Conservation (phyloP, 768 basidiomycete genomes). For the Kwoniella newhampshirensis region DNA sequence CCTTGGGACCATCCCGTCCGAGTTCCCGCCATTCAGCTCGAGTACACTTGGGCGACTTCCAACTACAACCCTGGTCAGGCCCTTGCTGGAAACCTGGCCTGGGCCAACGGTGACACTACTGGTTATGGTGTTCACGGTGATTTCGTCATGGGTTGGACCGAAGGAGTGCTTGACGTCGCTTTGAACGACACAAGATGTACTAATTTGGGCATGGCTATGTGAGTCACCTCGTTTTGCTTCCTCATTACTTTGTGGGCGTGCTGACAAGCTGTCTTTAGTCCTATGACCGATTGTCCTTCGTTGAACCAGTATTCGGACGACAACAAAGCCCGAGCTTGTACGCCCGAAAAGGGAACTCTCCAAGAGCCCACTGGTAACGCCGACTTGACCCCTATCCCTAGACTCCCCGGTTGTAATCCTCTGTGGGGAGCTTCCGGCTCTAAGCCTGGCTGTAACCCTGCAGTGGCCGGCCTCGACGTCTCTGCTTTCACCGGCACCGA, state of each 20-base stretch:
- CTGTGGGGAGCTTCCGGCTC: constrained; percentile 35
- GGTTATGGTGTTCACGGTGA: constrained; percentile 61
- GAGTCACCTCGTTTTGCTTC: background rate
- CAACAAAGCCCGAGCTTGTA: constrained; percentile 24
- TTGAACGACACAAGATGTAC: constrained; percentile 55
- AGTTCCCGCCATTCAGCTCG: constrained; percentile 45
- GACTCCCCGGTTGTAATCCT: constrained; percentile 47
- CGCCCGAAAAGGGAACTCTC: constrained; percentile 34
- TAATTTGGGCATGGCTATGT: constrained; percentile 23
- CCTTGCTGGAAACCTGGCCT: constrained; percentile 39
- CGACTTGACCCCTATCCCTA: constrained; percentile 31
- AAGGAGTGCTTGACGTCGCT: constrained; percentile 60
- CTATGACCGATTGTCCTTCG: constrained; percentile 22
- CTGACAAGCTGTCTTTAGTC: background rate
- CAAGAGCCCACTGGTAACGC: constrained; percentile 23
- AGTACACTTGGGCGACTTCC: constrained; percentile 36
- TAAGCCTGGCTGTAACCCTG: constrained; percentile 42
- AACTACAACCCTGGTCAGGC: constrained; percentile 48
- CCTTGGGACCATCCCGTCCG: constrained; percentile 45
- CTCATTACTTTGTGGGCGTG: background rate
- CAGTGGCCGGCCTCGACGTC: constrained; percentile 29
- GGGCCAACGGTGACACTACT: constrained; percentile 64
- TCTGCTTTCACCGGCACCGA: constrained; percentile 30
- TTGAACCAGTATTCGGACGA: constrained; percentile 29
- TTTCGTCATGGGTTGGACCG: constrained; percentile 59